Conservation (phyloP, 805 yeast genomes). For the Hanseniaspora singularis region DNA sequence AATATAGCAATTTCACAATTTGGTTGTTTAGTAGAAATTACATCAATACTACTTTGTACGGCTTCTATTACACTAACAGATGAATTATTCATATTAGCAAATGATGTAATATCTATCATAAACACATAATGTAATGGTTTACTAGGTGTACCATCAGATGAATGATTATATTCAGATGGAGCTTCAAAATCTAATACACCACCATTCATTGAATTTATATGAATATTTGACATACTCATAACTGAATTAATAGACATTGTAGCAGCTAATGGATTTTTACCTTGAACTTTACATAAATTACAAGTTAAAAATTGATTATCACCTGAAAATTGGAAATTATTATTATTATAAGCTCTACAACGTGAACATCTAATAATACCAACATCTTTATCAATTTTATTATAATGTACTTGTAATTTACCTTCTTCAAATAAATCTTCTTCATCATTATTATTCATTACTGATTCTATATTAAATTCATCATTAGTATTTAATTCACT, state of each 20-base stretch:
- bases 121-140: slow-evolving; percentile 56
- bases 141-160: slow-evolving; percentile 32
- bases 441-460: slow-evolving; percentile 10
- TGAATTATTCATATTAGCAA: slow-evolving; percentile 47
- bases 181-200: slow-evolving; percentile 83
- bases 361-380: slow-evolving; percentile 86
- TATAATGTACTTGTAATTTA: slow-evolving; percentile 2
- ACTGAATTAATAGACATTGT: slow-evolving; percentile 50
- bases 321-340: slow-evolving; percentile 50
- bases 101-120: slow-evolving; percentile 57
- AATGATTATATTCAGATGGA: slow-evolving; percentile 56
- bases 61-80: slow-evolving; percentile 51
- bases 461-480: neutral
- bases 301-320: slow-evolving; percentile 58
- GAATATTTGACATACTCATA: slow-evolving; percentile 40
- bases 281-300: slow-evolving; percentile 75
- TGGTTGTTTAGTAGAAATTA: slow-evolving; percentile 25
- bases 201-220: slow-evolving; percentile 60
- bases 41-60: slow-evolving; percentile 42
- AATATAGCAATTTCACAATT: slow-evolving; percentile 55
- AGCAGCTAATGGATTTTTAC: slow-evolving; percentile 40
- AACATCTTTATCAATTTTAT: slow-evolving; percentile 22
- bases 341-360: slow-evolving; percentile 83
- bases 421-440: slow-evolving; percentile 26
- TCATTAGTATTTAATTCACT: neutral